Conservation (phyloP, 257 asterid species). For the Penstemon eatonii region DNA sequence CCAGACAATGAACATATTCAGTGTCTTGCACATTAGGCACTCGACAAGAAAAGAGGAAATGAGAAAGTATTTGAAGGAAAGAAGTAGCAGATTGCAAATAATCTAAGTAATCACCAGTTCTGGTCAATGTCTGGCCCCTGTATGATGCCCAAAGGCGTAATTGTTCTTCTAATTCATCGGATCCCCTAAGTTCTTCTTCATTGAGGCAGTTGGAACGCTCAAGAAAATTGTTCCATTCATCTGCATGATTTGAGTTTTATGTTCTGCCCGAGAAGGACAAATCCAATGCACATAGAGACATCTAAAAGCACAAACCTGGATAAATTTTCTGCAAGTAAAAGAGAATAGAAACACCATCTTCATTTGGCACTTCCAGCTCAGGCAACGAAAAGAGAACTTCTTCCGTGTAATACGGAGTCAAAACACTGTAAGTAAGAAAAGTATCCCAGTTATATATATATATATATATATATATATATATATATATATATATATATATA, state of each 20-base stretch:
- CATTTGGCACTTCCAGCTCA: slow-evolving; percentile 85
- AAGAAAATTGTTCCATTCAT: slow-evolving; percentile 97
- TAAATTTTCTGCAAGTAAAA: slow-evolving; percentile 94
- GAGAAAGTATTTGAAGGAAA: not conserved
- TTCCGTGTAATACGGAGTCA: slow-evolving; percentile 95
- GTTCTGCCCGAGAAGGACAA: slow-evolving; percentile 29
- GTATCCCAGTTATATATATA: slow-evolving; percentile 18
- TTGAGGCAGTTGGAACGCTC: slow-evolving; percentile 63
- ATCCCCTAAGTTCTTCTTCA: slow-evolving; percentile 85
- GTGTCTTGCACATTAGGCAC: not conserved
- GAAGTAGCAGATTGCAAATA: slow-evolving; percentile 6
- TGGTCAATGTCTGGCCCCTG: slow-evolving; percentile 95
- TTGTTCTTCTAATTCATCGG: slow-evolving; percentile 82
- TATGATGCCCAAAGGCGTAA: slow-evolving; percentile 98
- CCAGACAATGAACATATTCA: not conserved
- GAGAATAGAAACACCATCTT: slow-evolving; percentile 96
- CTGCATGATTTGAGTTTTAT: slow-evolving; percentile 42
- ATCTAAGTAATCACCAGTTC: slow-evolving; percentile 59
- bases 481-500: too few species aligned
- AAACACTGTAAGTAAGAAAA: slow-evolving; percentile 52
- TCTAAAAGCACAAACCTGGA: slow-evolving; percentile 68
- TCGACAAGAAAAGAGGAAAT: not conserved
- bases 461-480: slow-evolving; percentile 12
- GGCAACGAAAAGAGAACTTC: slow-evolving; percentile 94
- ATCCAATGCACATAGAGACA: slow-evolving; percentile 19